Evolutionary conservation across 106 monocot species (phyloP).

Genomic region (Gastrodia elata): DNA sequence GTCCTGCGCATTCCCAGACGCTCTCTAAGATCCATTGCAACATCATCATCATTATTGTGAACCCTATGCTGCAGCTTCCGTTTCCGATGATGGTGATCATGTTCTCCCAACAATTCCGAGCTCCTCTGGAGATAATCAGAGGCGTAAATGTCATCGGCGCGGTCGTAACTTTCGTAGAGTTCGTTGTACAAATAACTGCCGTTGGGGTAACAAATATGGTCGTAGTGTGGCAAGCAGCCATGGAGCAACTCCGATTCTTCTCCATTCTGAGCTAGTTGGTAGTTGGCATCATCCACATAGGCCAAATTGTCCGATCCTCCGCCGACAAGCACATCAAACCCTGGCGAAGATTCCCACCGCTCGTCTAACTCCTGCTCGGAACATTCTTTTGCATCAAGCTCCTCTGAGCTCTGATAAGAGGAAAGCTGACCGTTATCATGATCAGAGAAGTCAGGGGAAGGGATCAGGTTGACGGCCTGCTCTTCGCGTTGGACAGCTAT

Average conservation of each 20-base stretch:
- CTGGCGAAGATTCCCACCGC: slow-evolving; percentile 44
- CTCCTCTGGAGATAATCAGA: slow-evolving; percentile 15
- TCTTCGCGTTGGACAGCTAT: slow-evolving; percentile 23
- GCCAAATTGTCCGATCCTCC: slow-evolving; percentile 27
- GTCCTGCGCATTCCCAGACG: slow-evolving; percentile 30
- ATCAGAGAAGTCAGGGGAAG: slow-evolving; percentile 8
- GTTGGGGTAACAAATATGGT: slow-evolving; percentile 16
- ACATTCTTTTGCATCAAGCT: slow-evolving; percentile 10
- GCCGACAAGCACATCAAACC: slow-evolving; percentile 54
- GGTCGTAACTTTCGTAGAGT: slow-evolving; percentile 20
- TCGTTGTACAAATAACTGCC: slow-evolving; percentile 10
- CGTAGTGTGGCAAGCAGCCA: slow-evolving; percentile 15
- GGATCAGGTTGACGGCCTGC: slow-evolving; percentile 8
- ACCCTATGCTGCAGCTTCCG: slow-evolving; percentile 8
- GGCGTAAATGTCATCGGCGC: slow-evolving; percentile 6
- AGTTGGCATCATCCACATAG: slow-evolving; percentile 33
- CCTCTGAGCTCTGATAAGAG: slow-evolving; percentile 27
- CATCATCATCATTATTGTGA: slow-evolving; percentile 13
- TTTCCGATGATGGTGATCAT: not conserved
- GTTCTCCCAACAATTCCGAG: slow-evolving; percentile 5
- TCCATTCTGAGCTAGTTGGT: slow-evolving; percentile 18
- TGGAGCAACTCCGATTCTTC: slow-evolving; percentile 23
- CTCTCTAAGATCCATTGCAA: slow-evolving; percentile 24
- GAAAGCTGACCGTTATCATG: slow-evolving; percentile 6
- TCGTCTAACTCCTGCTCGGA: slow-evolving; percentile 25